Evolutionary conservation across 768 basidiomycete genomes (phyloP).

Genomic region (Boletus tomentosulus): DNA sequence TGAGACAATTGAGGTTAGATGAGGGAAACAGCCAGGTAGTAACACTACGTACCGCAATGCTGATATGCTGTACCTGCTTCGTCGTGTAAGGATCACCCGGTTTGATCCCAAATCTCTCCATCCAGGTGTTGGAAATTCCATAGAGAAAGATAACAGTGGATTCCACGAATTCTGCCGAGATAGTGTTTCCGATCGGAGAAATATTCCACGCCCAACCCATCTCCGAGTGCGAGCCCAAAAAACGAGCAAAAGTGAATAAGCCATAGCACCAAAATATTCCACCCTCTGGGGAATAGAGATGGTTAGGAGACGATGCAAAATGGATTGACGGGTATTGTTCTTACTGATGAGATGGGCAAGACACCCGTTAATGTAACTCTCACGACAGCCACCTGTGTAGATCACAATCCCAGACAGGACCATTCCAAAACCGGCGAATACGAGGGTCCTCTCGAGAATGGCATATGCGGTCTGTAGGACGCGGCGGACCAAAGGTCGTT

Average conservation of each 20-base stretch:
- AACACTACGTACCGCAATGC: conserved; percentile 68
- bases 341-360: conserved; percentile 89
- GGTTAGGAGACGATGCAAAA: not conserved
- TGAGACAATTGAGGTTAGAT: not conserved
- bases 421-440: conserved; percentile 68
- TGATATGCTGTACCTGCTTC: conserved; percentile 91
- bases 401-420: conserved; percentile 67
- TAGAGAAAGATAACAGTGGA: conserved; percentile 82
- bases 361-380: conserved; percentile 74
- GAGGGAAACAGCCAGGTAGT: not conserved
- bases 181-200: conserved; percentile 44
- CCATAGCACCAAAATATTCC: conserved; percentile 93
- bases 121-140: conserved; percentile 91
- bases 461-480: conserved; percentile 49
- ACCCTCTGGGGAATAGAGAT: conserved; percentile 52
- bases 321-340: conserved; percentile 19
- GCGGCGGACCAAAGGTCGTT: conserved; percentile 32
- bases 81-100: conserved; percentile 83
- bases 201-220: conserved; percentile 96
- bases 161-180: conserved; percentile 75
- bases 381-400: conserved; percentile 86
- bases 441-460: conserved; percentile 55
- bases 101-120: conserved; percentile 88
- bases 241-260: conserved; percentile 86
- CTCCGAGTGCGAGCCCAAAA: conserved; percentile 82